Evolutionary conservation across 2,329 filamentous ascomycete species (phyloP).

Genomic region (Monilinia vaccinii-corymbosi): DNA sequence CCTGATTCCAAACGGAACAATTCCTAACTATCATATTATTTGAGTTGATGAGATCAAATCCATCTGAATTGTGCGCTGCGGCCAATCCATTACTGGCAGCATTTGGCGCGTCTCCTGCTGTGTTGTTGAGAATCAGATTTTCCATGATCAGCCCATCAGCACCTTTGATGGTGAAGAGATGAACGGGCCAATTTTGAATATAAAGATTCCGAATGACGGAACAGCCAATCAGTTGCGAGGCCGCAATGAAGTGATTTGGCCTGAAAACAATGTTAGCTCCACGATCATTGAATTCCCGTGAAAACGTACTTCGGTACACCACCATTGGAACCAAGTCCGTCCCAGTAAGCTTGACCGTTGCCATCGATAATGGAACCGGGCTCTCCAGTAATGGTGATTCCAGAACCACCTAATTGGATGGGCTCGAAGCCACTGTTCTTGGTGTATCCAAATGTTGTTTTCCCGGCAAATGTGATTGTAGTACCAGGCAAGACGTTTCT

Average conservation of each 20-base stretch:
- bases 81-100: conserved; percentile 14
- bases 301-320: conserved; percentile 31
- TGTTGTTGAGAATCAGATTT: conserved; percentile 47
- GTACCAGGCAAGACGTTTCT: conserved; percentile 42
- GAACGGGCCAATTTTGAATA: conserved; percentile 45
- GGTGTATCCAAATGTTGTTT: conserved; percentile 35
- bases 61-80: conserved; percentile 43
- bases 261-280: conserved; percentile 34
- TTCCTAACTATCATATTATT: conserved; percentile 34
- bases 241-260: conserved; percentile 48
- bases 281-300: not conserved
- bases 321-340: conserved; percentile 48
- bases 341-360: conserved; percentile 46
- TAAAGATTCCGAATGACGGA: conserved; percentile 41
- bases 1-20: conserved; percentile 24
- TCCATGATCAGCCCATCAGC: conserved; percentile 37
- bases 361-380: conserved; percentile 46
- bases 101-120: conserved; percentile 39
- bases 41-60: conserved; percentile 39
- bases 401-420: conserved; percentile 44
- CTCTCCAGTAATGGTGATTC: conserved; percentile 44
- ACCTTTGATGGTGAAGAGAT: conserved; percentile 39
- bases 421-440: conserved; percentile 21
- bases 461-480: conserved; percentile 52
- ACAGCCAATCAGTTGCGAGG: conserved; percentile 39